Percentiles rank a stretch among this genome's conserved stretches.
Conservation (phyloP, 2,329 filamentous ascomycete genomes). For the Fonsecaea nubica region DNA sequence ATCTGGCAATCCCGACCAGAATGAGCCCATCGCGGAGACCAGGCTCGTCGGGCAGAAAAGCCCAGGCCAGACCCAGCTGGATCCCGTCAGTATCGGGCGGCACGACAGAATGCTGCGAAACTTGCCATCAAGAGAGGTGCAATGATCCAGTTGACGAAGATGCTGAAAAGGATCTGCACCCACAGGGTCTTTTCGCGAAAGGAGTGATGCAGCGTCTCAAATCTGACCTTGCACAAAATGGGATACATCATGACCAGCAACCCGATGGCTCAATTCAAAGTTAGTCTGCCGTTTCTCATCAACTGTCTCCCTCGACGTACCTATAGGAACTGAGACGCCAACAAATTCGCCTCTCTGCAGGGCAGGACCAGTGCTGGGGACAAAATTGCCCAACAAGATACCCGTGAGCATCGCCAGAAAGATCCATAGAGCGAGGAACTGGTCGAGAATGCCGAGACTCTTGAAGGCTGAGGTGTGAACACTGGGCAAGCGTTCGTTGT, state of each 20-base stretch:
- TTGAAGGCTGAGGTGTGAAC: constrained; percentile 47
- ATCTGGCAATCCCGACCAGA: constrained; percentile 81
- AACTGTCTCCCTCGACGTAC: constrained; percentile 48
- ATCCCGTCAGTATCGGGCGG: neutral
- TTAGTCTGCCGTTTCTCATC: neutral
- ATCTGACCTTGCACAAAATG: constrained; percentile 84
- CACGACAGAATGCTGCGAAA: neutral
- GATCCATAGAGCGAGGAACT: constrained; percentile 74
- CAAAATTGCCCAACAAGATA: constrained; percentile 78
- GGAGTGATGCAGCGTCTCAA: constrained; percentile 73
- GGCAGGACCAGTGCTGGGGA: constrained; percentile 64
- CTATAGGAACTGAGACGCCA: constrained; percentile 71
- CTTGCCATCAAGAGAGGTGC: constrained; percentile 81
- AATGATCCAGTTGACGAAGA: constrained; percentile 81
- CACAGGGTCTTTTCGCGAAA: constrained; percentile 69
- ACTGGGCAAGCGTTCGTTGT: neutral
- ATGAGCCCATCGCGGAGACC: constrained; percentile 70
- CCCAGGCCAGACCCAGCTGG: constrained; percentile 59
- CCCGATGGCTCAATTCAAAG: constrained; percentile 66
- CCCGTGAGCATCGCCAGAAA: constrained; percentile 78
- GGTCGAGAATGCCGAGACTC: constrained; percentile 65
- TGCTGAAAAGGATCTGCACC: constrained; percentile 78
- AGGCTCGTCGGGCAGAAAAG: constrained; percentile 59
- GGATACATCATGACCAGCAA: constrained; percentile 94
- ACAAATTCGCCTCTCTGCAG: constrained; percentile 76